A percentile compares a stretch with the other conserved stretches of the same genome.
Evolutionary conservation across 768 basidiomycete genomes (phyloP).

Genomic region (Amanita molliuscula): DNA sequence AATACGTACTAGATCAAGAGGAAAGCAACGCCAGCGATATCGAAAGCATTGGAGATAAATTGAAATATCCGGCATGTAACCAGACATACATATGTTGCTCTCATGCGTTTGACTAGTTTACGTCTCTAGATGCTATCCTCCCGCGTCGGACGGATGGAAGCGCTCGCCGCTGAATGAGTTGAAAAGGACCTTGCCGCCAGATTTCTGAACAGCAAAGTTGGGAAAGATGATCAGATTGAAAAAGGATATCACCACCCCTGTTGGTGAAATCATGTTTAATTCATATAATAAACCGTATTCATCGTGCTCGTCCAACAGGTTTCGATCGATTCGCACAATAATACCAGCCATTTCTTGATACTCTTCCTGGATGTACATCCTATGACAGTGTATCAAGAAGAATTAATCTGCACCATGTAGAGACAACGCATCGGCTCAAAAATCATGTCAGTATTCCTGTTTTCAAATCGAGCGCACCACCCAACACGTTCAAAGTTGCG

Average conservation of each 20-base stretch:
- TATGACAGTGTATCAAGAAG: neutral
- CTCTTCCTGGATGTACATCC: neutral
- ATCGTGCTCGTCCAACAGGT: neutral
- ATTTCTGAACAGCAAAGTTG: no score
- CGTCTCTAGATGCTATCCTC: neutral
- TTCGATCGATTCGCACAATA: neutral
- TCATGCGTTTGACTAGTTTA: neutral
- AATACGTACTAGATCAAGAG: no score
- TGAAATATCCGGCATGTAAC: neutral
- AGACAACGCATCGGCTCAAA: neutral
- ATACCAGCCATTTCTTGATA: neutral
- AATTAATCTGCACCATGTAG: neutral
- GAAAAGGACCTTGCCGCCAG: neutral
- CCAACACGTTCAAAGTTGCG: neutral
- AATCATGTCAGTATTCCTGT: conserved; percentile 1
- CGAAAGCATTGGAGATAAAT: neutral
- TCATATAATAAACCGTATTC: neutral
- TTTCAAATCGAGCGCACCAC: neutral
- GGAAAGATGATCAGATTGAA: neutral
- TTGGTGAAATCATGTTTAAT: neutral
- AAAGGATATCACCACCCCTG: neutral
- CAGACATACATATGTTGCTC: neutral
- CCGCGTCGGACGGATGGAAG: neutral
- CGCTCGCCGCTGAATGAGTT: neutral
- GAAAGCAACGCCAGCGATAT: neutral